Evolutionary conservation across 225 moss, liverwort and hornwort species (phyloP).

Genomic region (Lunularia cruciata): DNA sequence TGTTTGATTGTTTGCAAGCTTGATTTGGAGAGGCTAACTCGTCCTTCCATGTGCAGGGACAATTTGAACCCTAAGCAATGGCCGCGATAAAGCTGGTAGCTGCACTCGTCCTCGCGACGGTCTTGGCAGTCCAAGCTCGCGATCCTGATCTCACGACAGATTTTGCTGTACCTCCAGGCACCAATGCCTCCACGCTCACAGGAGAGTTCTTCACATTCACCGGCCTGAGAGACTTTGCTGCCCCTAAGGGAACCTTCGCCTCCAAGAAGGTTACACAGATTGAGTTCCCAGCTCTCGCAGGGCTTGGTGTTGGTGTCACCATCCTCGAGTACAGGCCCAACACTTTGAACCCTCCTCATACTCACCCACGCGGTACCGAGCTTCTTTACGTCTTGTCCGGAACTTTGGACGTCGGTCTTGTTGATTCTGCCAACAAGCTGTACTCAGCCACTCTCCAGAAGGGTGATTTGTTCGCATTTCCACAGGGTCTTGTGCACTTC

Average conservation of each 20-base stretch:
- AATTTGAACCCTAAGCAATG: slow-evolving; percentile 10
- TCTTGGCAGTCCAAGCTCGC: slow-evolving; percentile 9
- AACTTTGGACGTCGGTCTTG: slow-evolving; percentile 17
- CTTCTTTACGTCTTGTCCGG: slow-evolving; percentile 27
- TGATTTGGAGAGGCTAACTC: too few species aligned
- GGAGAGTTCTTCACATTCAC: slow-evolving; percentile 24
- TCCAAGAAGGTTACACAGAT: slow-evolving; percentile 6
- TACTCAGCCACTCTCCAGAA: slow-evolving; percentile 21
- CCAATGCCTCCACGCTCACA: neutral
- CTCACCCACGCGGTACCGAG: slow-evolving; percentile 34
- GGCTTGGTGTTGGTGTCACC: slow-evolving; percentile 20
- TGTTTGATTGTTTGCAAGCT: too few species aligned
- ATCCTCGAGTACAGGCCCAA: slow-evolving; percentile 19
- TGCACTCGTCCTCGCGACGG: neutral
- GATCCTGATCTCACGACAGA: slow-evolving; percentile 28
- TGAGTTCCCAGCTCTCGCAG: slow-evolving; percentile 16
- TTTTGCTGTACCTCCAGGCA: slow-evolving; percentile 20
- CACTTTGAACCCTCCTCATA: slow-evolving; percentile 32
- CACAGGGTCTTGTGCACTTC: slow-evolving; percentile 22
- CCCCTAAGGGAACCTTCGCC: neutral
- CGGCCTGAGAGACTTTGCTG: neutral
- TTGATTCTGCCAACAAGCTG: slow-evolving; percentile 28
- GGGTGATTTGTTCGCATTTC: slow-evolving; percentile 39
- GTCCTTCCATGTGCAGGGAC: too few species aligned
- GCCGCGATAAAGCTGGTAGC: slow-evolving; percentile 11